A percentile compares a stretch with the other conserved stretches of the same genome.
Conservation (phyloP, 1,139 yeast species). For the Hyphopichia fennica region DNA sequence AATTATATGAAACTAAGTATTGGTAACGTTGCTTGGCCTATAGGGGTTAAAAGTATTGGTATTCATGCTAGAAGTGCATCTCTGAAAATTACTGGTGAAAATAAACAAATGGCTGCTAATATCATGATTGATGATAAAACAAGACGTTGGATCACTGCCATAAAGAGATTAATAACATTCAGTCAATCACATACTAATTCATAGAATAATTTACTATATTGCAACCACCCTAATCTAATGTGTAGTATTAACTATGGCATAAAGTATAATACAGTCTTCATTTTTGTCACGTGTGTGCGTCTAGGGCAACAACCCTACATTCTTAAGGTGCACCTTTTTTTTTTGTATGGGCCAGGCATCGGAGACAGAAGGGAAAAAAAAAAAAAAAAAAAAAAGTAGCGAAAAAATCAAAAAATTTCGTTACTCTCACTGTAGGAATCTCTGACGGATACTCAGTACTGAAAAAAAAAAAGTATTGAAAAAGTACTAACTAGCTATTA, state of each 20-base stretch:
- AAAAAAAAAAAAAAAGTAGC: no score
- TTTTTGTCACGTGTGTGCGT: neutral
- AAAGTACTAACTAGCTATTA: neutral
- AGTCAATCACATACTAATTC: slow-evolving; percentile 35
- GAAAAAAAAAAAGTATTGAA: neutral
- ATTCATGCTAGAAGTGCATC: slow-evolving; percentile 71
- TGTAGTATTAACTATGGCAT: no score
- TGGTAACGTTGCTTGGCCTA: slow-evolving; percentile 93
- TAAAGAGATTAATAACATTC: slow-evolving; percentile 69
- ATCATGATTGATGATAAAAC: slow-evolving; percentile 79
- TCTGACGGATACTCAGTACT: neutral
- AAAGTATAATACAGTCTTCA: no score
- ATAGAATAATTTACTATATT: no score
- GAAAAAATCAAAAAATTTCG: no score
- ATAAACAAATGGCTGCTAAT: slow-evolving; percentile 56
- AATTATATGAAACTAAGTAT: slow-evolving; percentile 75
- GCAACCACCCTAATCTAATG: no score
- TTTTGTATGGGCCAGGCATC: no score
- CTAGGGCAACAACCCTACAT: neutral
- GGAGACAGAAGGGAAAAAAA: no score
- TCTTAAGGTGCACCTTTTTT: neutral
- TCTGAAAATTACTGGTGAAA: slow-evolving; percentile 36
- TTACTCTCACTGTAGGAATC: no score
- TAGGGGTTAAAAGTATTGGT: slow-evolving; percentile 78
- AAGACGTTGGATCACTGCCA: slow-evolving; percentile 72